These are phyloP conservation scores for Hsuehochloa calcarea DNA, from an alignment of 176 grass and related monocot genomes.

Conservation along the genomic window DNA sequence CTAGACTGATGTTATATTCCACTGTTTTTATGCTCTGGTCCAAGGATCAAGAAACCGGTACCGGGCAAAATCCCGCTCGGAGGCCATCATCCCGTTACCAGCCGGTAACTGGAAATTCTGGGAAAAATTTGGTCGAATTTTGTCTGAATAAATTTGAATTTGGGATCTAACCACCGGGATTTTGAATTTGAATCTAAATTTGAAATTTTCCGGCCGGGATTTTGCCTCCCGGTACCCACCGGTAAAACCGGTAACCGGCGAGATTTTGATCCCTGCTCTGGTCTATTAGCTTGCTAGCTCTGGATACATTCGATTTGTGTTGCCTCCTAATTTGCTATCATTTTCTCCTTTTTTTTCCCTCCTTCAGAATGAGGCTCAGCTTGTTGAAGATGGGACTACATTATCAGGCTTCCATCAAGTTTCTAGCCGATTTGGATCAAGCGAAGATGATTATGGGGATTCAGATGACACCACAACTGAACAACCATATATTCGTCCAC, in stretches of 20 bases:
- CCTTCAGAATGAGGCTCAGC: conserved; percentile 53
- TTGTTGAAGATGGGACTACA: conserved; percentile 55
- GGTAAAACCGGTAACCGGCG: too few relatives aligned
- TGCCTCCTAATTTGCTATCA: conserved; percentile 14
- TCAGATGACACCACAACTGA: conserved; percentile 50
- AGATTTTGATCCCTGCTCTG: too few relatives aligned
- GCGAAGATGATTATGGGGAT: conserved; percentile 66
- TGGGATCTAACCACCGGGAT: too few relatives aligned
- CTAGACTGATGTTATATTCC: not conserved
- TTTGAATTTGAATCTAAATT: too few relatives aligned
- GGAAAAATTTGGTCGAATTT: too few relatives aligned
- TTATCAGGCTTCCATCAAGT: conserved; percentile 46
- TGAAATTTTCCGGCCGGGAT: too few relatives aligned
- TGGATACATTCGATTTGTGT: conserved; percentile 20
- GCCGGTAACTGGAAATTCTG: too few relatives aligned
- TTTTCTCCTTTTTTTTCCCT: not conserved
- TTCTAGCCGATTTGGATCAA: conserved; percentile 48
- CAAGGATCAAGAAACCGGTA: too few relatives aligned
- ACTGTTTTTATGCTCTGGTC: conserved; percentile 15
- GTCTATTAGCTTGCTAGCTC: not conserved
- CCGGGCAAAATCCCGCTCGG: too few relatives aligned
- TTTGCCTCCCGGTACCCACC: too few relatives aligned
- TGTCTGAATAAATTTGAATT: too few relatives aligned
- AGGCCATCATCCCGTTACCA: too few relatives aligned
- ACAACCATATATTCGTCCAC: conserved; percentile 1